Evolutionary conservation across 2,329 filamentous ascomycete genomes (phyloP).

Genomic region (Microdochium trichocladiopsis): DNA sequence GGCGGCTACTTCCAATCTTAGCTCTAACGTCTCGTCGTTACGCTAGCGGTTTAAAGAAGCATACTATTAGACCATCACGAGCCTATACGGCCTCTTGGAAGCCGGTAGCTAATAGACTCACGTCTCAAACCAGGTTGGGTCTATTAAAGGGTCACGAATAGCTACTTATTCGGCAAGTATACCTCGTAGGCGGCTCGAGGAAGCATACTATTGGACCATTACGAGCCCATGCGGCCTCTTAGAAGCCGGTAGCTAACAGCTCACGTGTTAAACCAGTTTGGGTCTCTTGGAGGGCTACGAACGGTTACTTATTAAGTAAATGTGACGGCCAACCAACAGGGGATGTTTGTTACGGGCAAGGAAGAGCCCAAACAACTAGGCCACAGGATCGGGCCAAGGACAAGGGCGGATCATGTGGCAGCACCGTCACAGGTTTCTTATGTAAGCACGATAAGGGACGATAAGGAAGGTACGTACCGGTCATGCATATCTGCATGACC

Average conservation of each 20-base stretch:
- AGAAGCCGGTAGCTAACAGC: background rate
- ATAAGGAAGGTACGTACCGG: no score
- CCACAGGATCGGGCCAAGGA: no score
- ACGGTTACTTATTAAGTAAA: background rate
- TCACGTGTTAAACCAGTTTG: background rate
- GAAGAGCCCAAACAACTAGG: no score
- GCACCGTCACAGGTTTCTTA: no score
- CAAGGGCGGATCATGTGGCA: no score
- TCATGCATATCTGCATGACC: no score
- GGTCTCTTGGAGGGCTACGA: background rate
- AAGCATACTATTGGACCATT: background rate
- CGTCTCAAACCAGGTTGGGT: background rate
- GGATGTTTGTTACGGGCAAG: no score
- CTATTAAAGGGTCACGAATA: background rate
- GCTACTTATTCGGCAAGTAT: background rate
- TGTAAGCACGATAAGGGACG: no score
- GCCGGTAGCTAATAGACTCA: background rate
- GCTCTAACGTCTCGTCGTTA: background rate
- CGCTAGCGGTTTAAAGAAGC: background rate
- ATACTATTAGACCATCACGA: background rate
- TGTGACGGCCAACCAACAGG: no score
- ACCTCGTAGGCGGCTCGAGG: background rate
- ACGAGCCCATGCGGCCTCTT: background rate
- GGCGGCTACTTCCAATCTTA: background rate
- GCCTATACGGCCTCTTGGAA: background rate